phyloP scores from a whole-genome alignment of 169 alveolate genomes.

The Eimeria acervulina region DNA sequence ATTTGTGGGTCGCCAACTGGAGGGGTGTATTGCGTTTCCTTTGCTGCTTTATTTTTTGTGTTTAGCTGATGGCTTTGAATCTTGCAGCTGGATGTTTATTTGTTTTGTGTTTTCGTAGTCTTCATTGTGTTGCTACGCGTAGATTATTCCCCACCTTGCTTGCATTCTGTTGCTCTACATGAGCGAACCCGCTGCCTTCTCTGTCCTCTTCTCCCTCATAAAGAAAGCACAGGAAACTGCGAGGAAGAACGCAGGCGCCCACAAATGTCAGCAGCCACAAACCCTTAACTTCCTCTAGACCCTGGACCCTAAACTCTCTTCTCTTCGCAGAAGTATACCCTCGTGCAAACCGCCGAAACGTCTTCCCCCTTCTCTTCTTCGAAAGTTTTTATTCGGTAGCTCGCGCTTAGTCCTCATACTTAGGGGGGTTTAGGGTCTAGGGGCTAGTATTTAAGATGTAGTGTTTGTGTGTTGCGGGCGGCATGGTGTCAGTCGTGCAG shows the following conservation, averaged over 20 bases:
- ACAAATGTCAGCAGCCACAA: constrained; percentile 6
- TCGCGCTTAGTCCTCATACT: background rate
- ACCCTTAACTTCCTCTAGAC: background rate
- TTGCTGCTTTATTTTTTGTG: background rate
- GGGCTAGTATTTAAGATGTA: background rate
- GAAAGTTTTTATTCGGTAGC: background rate
- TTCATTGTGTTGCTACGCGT: background rate
- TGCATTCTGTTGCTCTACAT: constrained; percentile 81
- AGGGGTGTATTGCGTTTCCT: background rate
- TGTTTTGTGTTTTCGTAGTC: background rate
- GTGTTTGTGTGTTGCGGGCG: background rate
- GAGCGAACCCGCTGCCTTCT: constrained; percentile 72
- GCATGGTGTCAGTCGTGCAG: constrained; percentile 7
- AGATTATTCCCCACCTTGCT: constrained; percentile 81
- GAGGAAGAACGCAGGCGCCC: background rate
- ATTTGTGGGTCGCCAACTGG: background rate
- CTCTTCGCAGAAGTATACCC: background rate
- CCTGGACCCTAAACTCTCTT: background rate
- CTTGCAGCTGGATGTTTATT: background rate
- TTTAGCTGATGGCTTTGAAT: background rate
- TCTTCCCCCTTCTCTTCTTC: background rate
- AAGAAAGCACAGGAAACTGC: constrained; percentile 53
- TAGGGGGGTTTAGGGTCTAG: background rate
- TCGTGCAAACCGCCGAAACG: background rate
- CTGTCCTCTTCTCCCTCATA: constrained; percentile 71